Evolutionary conservation across 208 protist species (phyloP).

Genomic region (Crithidia expoeki): DNA sequence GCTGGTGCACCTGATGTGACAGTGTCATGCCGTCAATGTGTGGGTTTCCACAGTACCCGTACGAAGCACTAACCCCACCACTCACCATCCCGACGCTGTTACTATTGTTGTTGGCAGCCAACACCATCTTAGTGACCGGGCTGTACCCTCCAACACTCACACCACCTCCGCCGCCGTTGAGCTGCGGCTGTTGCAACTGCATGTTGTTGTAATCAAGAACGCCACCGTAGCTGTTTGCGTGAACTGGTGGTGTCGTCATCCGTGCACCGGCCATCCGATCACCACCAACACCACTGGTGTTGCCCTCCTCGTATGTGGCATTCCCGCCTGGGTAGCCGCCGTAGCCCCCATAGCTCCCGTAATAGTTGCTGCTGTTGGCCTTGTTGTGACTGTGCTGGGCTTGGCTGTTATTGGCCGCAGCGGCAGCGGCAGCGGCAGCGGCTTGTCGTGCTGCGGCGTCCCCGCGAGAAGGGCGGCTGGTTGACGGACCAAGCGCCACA

Average conservation of each 20-base stretch:
- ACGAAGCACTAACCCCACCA: background rate
- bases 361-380: background rate
- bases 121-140: background rate
- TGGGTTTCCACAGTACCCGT: constrained; percentile 11
- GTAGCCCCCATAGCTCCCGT: background rate
- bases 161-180: background rate
- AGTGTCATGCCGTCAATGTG: background rate
- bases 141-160: background rate
- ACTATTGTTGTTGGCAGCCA: background rate
- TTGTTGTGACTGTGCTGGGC: background rate
- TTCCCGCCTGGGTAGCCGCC: constrained; percentile 1
- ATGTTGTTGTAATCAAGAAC: background rate
- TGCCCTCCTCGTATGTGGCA: background rate
- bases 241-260: background rate
- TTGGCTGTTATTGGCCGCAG: background rate
- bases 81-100: background rate
- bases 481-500: background rate
- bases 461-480: constrained; percentile 5
- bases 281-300: background rate
- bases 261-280: background rate
- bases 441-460: constrained; percentile 17
- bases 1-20: background rate
- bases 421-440: constrained; percentile 6
- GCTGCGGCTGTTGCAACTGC: background rate
- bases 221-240: background rate